Evolutionary conservation across 208 protist species (phyloP), one percentile per base, ranked within the genome.

Genomic region (Leishmania braziliensis): DNA sequence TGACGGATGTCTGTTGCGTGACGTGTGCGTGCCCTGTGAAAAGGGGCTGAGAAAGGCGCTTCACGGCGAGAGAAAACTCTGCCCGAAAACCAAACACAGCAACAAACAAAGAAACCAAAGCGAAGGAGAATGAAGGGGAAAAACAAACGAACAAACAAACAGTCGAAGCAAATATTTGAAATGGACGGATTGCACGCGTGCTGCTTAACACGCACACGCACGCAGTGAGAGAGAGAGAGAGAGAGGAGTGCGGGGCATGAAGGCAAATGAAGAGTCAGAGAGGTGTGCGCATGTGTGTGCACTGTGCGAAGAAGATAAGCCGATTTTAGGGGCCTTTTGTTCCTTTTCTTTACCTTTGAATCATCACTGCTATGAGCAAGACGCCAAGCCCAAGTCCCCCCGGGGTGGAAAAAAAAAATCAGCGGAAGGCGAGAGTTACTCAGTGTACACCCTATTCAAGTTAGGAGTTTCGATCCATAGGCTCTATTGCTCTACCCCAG

Each of bases 321-420:
- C 29, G 62, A 39, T 43, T 26, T 56, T 56, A 23, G 16, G 16
- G 53, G 43, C 43, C 53, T 68, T 68, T 39, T 14, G 12, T 29
- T 39, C 62, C 62, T 68, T 68, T 68, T 43, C 23, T 63, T 29
- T 33, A 14, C 58, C 5, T 33, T 29, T 56, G 14, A 56, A 56
- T 12, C 53, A 56, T 56, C 53, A 56, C 53, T 20, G 10, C 53
- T 20, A 20, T 56, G 8, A 6, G 20, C 10, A 12, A 29, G 26
- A n/a, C 58, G 18, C 12, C 29, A 33, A 14, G 58, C 26, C 58
- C 8, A 63, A 14, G 58, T 63, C 58, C 58, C 26, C 58, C 58
- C 6, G 43, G 43, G 43, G 66, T n/a, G 69, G 62, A 82, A 77
- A 53, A 68, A 78, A 58, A 76, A 48, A 66, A 69, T n/a, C 16